These are phyloP conservation scores for Auriscalpium orientale DNA, from an alignment of 768 basidiomycete genomes.

Conservation along the genomic window DNA sequence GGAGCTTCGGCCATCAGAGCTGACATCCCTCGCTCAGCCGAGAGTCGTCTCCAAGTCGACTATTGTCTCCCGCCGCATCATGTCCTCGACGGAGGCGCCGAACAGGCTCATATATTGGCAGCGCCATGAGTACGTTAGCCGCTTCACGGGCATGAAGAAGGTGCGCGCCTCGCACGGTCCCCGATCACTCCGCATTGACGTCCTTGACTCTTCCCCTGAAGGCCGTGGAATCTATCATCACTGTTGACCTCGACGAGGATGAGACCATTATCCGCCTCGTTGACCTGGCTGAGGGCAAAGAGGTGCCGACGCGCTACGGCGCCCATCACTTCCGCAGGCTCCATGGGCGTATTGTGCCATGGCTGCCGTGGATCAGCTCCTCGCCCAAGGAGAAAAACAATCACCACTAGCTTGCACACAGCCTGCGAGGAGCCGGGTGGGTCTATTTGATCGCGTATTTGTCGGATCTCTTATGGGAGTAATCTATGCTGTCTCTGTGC, in stretches of 20 bases:
- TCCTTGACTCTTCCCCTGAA: conserved; percentile 19
- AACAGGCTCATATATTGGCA: conserved; percentile 56
- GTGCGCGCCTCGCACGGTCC: conserved; percentile 21
- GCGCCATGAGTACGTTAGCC: conserved; percentile 53
- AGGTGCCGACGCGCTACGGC: conserved; percentile 42
- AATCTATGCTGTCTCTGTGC: too few species aligned
- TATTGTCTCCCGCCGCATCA: conserved; percentile 42
- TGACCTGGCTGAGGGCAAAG: conserved; percentile 55
- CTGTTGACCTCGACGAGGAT: conserved; percentile 58
- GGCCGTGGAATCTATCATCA: conserved; percentile 52
- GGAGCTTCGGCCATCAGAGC: too few species aligned
- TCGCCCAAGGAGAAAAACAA: conserved; percentile 32
- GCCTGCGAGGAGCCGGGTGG: too few species aligned
- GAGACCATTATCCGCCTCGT: conserved; percentile 51
- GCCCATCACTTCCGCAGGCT: conserved; percentile 38
- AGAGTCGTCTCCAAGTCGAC: conserved; percentile 47
- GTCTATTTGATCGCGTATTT: too few species aligned
- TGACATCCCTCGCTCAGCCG: conserved; percentile 29
- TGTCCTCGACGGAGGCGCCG: conserved; percentile 51
- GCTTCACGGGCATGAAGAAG: conserved; percentile 44
- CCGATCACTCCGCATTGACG: background rate
- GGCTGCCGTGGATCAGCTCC: conserved; percentile 45
- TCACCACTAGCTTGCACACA: background rate
- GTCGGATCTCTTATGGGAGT: too few species aligned
- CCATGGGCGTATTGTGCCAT: conserved; percentile 45